Percentiles rank a stretch among this genome's conserved stretches.
Evolutionary conservation across 1,284 basidiomycete species (phyloP).

Genomic region (Leccinum solheimii): DNA sequence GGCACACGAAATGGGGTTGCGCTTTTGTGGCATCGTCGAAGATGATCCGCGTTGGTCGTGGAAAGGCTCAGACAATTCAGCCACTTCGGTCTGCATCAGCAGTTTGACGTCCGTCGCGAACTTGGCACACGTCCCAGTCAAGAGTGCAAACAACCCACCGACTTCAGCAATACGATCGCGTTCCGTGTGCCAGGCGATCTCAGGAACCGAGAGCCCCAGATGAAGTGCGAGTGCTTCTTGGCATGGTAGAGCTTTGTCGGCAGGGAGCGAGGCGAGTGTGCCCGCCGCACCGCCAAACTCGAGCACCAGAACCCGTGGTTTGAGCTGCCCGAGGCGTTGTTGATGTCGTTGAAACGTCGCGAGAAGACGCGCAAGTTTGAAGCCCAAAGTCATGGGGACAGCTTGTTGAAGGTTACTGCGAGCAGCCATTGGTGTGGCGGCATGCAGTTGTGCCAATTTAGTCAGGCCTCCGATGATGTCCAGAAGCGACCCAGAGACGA

Average conservation of each 20-base stretch:
- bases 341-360: conserved; percentile 43
- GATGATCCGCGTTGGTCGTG: conserved; percentile 43
- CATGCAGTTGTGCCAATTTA: conserved; percentile 32
- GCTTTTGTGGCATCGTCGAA: conserved; percentile 49
- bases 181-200: conserved; percentile 49
- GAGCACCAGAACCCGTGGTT: conserved; percentile 38
- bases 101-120: conserved; percentile 46
- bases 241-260: conserved; percentile 39
- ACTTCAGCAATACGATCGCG: conserved; percentile 44
- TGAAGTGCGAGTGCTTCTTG: conserved; percentile 39
- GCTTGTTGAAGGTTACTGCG: conserved; percentile 49
- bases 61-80: conserved; percentile 44
- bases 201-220: conserved; percentile 38
- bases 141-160: conserved; percentile 42
- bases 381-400: conserved; percentile 47
- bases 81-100: conserved; percentile 48
- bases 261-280: conserved; percentile 43
- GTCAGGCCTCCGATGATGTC: conserved; percentile 33
- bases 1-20: conserved; percentile 44
- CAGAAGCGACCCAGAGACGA: conserved; percentile 34
- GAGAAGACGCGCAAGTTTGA: conserved; percentile 45
- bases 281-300: conserved; percentile 47
- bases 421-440: conserved; percentile 43
- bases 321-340: conserved; percentile 38
- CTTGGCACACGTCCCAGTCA: conserved; percentile 45